Evolutionary conservation across 257 asterid genomes (phyloP), one percentile per base, ranked within the genome.

Genomic region (Solanum corneliomulleri): DNA sequence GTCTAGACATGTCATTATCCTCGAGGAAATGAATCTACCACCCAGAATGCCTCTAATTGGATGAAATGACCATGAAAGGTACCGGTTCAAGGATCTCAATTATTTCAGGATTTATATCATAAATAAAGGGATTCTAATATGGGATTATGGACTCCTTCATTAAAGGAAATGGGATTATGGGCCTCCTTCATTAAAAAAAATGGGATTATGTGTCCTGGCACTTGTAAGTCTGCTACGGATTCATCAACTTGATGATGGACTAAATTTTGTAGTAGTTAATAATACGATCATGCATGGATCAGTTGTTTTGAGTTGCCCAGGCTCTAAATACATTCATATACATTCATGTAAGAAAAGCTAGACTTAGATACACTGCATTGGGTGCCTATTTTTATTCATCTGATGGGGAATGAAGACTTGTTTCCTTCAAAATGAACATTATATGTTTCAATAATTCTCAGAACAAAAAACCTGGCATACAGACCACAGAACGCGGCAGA

Each of bases 1-100:
- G 1, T 52, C 62, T 52, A 52, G 62, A 52, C 98, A 94, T 83
- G 98, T 96, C 85, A 60, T 83, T 37, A 83, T 94, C 25, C 82
- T 94, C 90, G 93, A 93, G 87, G 70, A 35, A 33, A 87, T 52
- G 88, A 86, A 21, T 42, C 25, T 23, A 69, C 42, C 52, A 31
- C 52, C 23, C 7, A 84, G 35, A 81, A 86, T 44, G 77, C 64
- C 11, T 56, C 64, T 56, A 56, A 18, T 56, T 2, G n/a, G 64
- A 56, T 56, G 11, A 52, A 52, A 52, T 52, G 62, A 10, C 62
- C 62, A 52, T 52, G 62, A 56, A 52, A 56, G 64, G 64, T 3
- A 56, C 64, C 11, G 1, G 64, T 18, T 56, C 64, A 56, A 56
- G n/a, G n/a, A 56, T 18, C 64, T 56, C 62, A 52, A 52, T 52